These are phyloP conservation scores for Botryotinia calthae DNA, from an alignment of 2,329 filamentous ascomycete genomes.

Conservation along the genomic window DNA sequence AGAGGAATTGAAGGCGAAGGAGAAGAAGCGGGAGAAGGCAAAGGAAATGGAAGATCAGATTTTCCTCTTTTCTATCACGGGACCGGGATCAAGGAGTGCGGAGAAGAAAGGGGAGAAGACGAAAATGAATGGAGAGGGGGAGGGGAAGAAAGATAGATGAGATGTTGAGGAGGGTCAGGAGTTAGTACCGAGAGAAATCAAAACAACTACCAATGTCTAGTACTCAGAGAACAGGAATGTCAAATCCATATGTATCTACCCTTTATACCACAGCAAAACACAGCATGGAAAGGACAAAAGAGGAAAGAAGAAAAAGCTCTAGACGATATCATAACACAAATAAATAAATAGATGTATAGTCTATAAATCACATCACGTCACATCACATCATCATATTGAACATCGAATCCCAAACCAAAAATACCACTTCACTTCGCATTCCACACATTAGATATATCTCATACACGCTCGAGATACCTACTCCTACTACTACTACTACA, in stretches of 20 bases:
- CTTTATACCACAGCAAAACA: neutral
- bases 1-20: conserved; percentile 8
- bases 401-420: neutral
- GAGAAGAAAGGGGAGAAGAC: neutral
- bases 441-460: neutral
- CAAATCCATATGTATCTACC: neutral
- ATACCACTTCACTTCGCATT: neutral
- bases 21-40: conserved; percentile 21
- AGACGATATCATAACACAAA: neutral
- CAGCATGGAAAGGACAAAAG: neutral
- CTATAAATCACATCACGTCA: neutral
- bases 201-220: neutral
- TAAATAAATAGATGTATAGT: neutral
- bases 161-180: neutral
- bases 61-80: conserved; percentile 31
- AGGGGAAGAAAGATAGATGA: neutral
- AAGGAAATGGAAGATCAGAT: conserved; percentile 28
- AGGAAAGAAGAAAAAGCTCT: neutral
- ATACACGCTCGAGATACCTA: too few relatives aligned
- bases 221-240: neutral
- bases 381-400: neutral
- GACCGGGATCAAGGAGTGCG: neutral
- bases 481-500: too few relatives aligned
- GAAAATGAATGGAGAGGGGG: neutral
- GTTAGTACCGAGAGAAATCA: neutral